phyloP scores from a whole-genome alignment of 2,329 filamentous ascomycete genomes.

The Botrytis fabae region DNA sequence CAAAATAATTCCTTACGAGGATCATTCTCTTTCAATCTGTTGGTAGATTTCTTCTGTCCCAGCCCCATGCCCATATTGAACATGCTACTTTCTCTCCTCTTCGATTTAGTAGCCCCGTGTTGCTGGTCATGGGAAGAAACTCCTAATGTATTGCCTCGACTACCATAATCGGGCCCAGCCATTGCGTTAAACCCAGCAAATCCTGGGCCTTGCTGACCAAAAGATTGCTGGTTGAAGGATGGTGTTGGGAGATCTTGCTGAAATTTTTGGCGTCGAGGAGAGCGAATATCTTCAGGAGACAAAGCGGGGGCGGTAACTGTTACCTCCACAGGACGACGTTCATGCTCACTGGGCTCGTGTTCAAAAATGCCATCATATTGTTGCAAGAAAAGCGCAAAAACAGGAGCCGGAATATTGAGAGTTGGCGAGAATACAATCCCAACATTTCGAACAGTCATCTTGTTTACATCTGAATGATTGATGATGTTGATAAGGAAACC shows the following conservation, averaged over 20 bases:
- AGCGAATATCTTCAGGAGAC: conserved; percentile 59
- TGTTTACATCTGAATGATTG: conserved; percentile 85
- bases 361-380: conserved; percentile 88
- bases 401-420: conserved; percentile 89
- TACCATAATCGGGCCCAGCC: conserved; percentile 40
- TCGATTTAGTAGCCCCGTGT: conserved; percentile 41
- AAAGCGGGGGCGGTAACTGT: conserved; percentile 45
- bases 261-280: conserved; percentile 65
- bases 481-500: conserved; percentile 90
- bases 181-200: conserved; percentile 44
- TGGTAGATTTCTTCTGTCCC: conserved; percentile 36
- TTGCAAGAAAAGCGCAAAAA: conserved; percentile 91
- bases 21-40: conserved; percentile 35
- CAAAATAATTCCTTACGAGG: conserved; percentile 32
- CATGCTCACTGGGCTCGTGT: conserved; percentile 63
- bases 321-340: conserved; percentile 53
- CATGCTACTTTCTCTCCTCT: conserved; percentile 61
- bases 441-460: conserved; percentile 97
- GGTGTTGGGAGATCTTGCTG: conserved; percentile 62
- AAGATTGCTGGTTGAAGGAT: conserved; percentile 49
- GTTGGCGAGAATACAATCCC: conserved; percentile 98
- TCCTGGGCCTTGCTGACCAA: conserved; percentile 48
- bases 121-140: conserved; percentile 37
- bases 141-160: conserved; percentile 32
- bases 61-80: conserved; percentile 52